Percentiles rank a stretch among this genome's conserved stretches.
Evolutionary conservation across 345 rosid genomes (phyloP).

Genomic region (Luvunga scandens): DNA sequence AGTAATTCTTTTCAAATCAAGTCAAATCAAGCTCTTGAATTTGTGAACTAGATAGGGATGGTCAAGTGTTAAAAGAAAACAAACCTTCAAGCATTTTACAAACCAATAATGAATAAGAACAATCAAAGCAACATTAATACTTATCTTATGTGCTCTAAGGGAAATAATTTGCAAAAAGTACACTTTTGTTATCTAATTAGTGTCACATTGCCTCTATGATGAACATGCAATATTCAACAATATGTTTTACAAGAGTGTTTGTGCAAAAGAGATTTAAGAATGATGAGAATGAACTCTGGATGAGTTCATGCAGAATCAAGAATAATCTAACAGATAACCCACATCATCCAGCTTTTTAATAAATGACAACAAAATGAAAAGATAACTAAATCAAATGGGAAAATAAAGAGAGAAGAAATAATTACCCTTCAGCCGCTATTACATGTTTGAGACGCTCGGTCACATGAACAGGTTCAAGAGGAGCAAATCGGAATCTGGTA

Average conservation of each 20-base stretch:
- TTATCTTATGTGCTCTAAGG: background rate
- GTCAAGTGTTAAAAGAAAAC: background rate
- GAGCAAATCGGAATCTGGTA: slow-evolving; percentile 94
- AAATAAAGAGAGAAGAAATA: background rate
- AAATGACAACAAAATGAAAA: slow-evolving; percentile 1
- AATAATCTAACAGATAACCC: background rate
- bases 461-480: slow-evolving; percentile 76
- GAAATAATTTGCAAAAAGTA: background rate
- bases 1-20: background rate
- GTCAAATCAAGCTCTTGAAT: background rate
- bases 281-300: background rate
- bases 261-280: background rate
- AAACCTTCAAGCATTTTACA: background rate
- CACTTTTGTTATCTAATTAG: background rate
- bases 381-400: background rate
- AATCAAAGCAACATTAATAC: background rate
- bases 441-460: slow-evolving; percentile 83
- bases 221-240: background rate
- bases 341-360: background rate
- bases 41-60: background rate
- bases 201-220: background rate
- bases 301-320: background rate
- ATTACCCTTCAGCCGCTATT: slow-evolving; percentile 74
- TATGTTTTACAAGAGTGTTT: background rate
- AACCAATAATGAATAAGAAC: background rate